Base-by-base conservation (phyloP, 2,329 filamentous ascomycete species). In the Pseudopyrenochaeta lycopersici region DNA sequence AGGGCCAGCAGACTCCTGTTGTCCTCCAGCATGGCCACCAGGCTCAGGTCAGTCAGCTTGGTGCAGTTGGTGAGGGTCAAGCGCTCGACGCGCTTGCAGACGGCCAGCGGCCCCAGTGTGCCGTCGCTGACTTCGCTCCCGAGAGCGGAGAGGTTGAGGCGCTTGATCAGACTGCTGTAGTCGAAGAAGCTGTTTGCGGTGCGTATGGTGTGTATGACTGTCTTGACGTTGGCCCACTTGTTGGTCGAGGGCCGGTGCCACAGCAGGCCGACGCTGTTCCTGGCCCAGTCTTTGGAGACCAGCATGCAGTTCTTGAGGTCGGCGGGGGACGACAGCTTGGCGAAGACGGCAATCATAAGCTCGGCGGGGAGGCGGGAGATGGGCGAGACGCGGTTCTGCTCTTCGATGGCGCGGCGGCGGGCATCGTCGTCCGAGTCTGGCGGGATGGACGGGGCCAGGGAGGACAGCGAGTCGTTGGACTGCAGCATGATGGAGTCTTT, bases 221-320 rank as follows among this genome's bases (percentile, higher is more conserved):
- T 89, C 67, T 87, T 82, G 67, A 97, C 87, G 71, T 92, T 92
- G 11, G 83, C 78, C 90, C 92, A 97, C 66, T 88, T 91, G 68
- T 90, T 92, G 79, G 95, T 98, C 23, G 91, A 88, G 1, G 95
- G 95, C 33, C 95, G 86, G 76, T 97, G 93, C 95, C 95, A 99
- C 18, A 99, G 83, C 62, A 97, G 84, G 60, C 95, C 94, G 63
- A 98, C 95, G 46, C 90, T 89, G 72, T 97, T 97, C 59, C 90
- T 84, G 23, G 95, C 90, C 95, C 95, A 99, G 58, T 89, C 87
- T 76, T 92, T 93, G 70, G 89, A 97, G n/a, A 97, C 93, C 61
- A 95, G 82, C 90, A 98, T 93, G 77, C 91, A 96, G 76, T 88
- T 89, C 63, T 92, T 85, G 64, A 97, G 84, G 70, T 99, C 94